Base-by-base conservation (phyloP, 1,284 basidiomycete species). In the Schizopora paradoxa region DNA sequence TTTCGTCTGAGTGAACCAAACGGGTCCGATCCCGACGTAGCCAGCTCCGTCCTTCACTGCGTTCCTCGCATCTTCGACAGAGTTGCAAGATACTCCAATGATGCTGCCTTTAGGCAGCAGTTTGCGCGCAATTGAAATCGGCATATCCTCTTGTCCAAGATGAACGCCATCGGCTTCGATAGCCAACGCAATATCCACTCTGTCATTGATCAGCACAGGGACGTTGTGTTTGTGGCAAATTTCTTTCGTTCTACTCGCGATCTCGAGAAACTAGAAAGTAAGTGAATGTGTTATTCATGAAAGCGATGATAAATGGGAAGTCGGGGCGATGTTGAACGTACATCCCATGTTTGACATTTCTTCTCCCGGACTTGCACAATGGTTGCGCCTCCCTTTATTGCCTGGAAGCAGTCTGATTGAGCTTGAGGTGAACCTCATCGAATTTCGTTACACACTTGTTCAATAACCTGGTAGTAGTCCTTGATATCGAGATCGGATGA, bases 281-380 rank as follows among this genome's bases (percentile, higher is more conserved):
- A 14, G 40, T 7, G 19, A 45, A 31, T 8, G 37, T 6, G 2
- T 43, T 10, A n/a, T 58, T 49, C 40, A 45, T 49, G 25, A 42
- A n/a, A n/a, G n/a, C n/a, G n/a, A n/a, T n/a, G n/a, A 55, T 40
- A 56, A 45, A n/a, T 43, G 27, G 13, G 16, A 13, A 29, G 31
- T 38, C 14, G n/a, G 19, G 16, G 21, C 16, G 16, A 47, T 23
- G 22, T 29, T n/a, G 27, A 48, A 65, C 67, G 41, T 41, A 85
- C 88, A 65, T 92, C 86, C 21, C 74, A 74, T 0, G 90, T 92
- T 52, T 91, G 89, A 0, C 75, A 64, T 6, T 76, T 66, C 64
- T 96, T 96, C 66, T 95, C 92, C 36, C 92, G 74, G 10, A 95
- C 74, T 64, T 97, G 94, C 0, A 96, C 90, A 27, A 95, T 60